Evolutionary conservation across 2,329 filamentous ascomycete genomes (phyloP).

Genomic region (Emericellopsis atlantica): DNA sequence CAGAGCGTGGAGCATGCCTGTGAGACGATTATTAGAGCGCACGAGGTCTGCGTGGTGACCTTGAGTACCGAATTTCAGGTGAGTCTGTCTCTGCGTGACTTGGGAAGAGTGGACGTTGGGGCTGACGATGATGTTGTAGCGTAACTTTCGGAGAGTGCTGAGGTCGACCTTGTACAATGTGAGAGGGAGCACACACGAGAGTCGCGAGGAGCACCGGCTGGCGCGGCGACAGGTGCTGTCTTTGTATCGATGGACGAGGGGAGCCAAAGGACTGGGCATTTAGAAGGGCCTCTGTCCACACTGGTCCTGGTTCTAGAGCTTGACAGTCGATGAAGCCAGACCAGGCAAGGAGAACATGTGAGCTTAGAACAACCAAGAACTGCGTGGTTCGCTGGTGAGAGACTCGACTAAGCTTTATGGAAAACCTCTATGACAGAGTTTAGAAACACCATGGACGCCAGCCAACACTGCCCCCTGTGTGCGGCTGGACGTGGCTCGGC

Average conservation of each 20-base stretch:
- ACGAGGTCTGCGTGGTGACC: slow-evolving; percentile 37
- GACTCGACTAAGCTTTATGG: no score
- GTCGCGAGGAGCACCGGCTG: slow-evolving; percentile 26
- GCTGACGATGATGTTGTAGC: slow-evolving; percentile 14
- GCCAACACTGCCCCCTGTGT: no score
- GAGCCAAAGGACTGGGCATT: slow-evolving; percentile 17
- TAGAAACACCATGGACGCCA: no score
- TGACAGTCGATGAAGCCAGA: no score
- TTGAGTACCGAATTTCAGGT: slow-evolving; percentile 36
- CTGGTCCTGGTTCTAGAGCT: no score
- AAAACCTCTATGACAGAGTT: no score
- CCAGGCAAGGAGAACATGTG: no score
- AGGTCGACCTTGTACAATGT: slow-evolving; percentile 33
- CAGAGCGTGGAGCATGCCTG: slow-evolving; percentile 32
- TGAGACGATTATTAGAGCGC: slow-evolving; percentile 35
- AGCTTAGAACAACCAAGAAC: no score
- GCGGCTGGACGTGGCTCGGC: no score
- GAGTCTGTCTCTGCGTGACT: slow-evolving; percentile 3
- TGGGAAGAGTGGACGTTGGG: background rate
- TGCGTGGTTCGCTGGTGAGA: no score
- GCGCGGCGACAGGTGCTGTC: slow-evolving; percentile 35
- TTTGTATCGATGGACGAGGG: slow-evolving; percentile 36
- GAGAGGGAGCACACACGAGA: slow-evolving; percentile 22
- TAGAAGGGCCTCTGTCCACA: background rate
- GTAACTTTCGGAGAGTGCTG: slow-evolving; percentile 42